A percentile compares a stretch with the other conserved stretches of the same genome.
Conservation (phyloP, 257 asterid species). For the Solanum appendiculatum region DNA sequence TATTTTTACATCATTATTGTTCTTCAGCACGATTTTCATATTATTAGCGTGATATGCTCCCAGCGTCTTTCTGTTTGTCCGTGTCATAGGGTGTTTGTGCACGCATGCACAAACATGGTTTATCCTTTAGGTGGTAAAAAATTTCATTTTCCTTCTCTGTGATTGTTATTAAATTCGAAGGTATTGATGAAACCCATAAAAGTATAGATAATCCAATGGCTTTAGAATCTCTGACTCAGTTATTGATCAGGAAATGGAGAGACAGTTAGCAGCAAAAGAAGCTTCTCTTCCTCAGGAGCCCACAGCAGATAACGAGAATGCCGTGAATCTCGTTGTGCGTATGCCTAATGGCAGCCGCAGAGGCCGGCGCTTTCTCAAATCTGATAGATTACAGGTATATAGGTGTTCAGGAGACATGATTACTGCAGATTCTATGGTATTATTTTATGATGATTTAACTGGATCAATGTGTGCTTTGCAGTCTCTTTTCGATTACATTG, state of each 20-base stretch:
- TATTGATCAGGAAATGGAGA: constrained; percentile 59
- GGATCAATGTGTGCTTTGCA: constrained; percentile 22
- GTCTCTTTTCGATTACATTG: constrained; percentile 85
- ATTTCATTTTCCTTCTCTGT: neutral
- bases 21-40: neutral
- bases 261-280: constrained; percentile 86
- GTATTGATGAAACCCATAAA: neutral
- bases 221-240: neutral
- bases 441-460: constrained; percentile 6
- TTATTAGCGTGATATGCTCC: neutral
- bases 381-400: constrained; percentile 79
- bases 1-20: neutral
- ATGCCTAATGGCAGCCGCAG: constrained; percentile 96
- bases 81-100: neutral
- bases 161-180: neutral
- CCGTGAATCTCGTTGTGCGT: constrained; percentile 83
- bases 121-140: neutral
- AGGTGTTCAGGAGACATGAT: neutral
- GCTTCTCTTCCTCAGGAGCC: constrained; percentile 95
- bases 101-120: neutral
- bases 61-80: neutral
- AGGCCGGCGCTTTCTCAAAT: constrained; percentile 88
- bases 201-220: neutral
- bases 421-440: neutral
- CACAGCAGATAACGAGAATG: constrained; percentile 59